Conservation (phyloP, 768 basidiomycete species). For the Collybia sordida region DNA sequence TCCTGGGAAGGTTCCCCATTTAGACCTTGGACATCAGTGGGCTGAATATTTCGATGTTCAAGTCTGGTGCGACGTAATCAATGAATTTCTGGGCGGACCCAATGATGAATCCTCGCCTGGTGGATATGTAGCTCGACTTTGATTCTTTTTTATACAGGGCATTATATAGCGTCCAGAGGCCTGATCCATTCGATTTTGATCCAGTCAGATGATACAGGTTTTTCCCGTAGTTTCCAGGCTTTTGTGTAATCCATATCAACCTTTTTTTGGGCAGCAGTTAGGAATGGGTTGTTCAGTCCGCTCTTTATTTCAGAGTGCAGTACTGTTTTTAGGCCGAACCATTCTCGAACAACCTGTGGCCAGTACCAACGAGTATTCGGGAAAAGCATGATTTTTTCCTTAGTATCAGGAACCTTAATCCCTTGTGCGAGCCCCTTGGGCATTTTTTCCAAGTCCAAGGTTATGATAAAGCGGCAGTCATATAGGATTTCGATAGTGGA, state of each 20-base stretch:
- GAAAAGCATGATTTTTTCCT: constrained; percentile 29
- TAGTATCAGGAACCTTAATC: constrained; percentile 17
- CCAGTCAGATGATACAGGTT: constrained; percentile 33
- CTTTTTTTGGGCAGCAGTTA: neutral
- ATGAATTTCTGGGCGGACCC: constrained; percentile 26
- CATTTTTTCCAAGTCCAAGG: constrained; percentile 41
- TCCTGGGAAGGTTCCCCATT: constrained; percentile 32
- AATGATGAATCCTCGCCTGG: too few species aligned
- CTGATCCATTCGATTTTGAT: constrained; percentile 43
- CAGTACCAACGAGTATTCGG: constrained; percentile 44
- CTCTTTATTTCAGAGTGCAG: constrained; percentile 18
- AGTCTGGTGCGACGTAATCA: constrained; percentile 38
- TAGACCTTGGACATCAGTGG: constrained; percentile 44
- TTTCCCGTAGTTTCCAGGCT: constrained; percentile 10
- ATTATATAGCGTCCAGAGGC: constrained; percentile 30
- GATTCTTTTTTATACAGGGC: neutral
- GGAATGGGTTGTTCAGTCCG: neutral
- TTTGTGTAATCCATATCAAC: neutral
- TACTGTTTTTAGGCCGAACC: constrained; percentile 6
- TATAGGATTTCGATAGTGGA: constrained; percentile 45
- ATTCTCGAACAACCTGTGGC: constrained; percentile 42
- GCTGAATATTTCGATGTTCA: constrained; percentile 44
- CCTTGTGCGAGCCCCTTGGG: constrained; percentile 34
- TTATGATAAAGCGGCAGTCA: constrained; percentile 64
- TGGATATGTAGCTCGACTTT: neutral